A percentile compares a stretch with the other conserved stretches of the same genome.
Conservation (phyloP, 2,329 filamentous ascomycete genomes). For the Cordyceps cicadae region DNA sequence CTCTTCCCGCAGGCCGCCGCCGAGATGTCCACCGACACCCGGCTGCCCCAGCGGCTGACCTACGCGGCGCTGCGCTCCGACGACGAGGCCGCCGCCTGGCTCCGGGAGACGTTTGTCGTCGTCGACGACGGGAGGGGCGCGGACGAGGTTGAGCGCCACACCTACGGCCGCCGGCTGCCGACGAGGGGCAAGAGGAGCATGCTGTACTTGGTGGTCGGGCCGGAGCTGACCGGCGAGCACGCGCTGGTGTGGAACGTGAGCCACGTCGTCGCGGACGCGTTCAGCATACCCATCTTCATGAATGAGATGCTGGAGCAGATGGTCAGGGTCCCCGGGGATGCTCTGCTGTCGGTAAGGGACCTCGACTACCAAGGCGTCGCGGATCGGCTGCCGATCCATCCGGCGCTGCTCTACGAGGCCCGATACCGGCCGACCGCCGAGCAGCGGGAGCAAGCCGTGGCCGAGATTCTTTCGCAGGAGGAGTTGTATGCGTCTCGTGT, state of each 20-base stretch:
- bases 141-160: not conserved
- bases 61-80: conserved; percentile 2
- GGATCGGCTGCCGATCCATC: not conserved
- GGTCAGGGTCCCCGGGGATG: not conserved
- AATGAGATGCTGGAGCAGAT: not conserved
- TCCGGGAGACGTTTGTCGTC: not conserved
- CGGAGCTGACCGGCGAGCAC: not conserved
- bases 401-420: not conserved
- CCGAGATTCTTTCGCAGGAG: not conserved
- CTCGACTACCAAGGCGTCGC: not conserved
- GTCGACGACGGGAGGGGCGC: not conserved
- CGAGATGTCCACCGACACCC: not conserved
- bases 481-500: not conserved
- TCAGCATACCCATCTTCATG: not conserved
- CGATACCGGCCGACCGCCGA: not conserved
- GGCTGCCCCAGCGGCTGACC: not conserved
- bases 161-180: not conserved
- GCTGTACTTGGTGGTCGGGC: not conserved
- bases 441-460: not conserved
- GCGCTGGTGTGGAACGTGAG: not conserved
- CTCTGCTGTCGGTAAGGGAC: not conserved
- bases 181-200: conserved; percentile 3
- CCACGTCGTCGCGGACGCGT: not conserved
- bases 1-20: not conserved
- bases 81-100: not conserved